Conservation (phyloP, 2,329 filamentous ascomycete species). For the Zymoseptoria brevis region DNA sequence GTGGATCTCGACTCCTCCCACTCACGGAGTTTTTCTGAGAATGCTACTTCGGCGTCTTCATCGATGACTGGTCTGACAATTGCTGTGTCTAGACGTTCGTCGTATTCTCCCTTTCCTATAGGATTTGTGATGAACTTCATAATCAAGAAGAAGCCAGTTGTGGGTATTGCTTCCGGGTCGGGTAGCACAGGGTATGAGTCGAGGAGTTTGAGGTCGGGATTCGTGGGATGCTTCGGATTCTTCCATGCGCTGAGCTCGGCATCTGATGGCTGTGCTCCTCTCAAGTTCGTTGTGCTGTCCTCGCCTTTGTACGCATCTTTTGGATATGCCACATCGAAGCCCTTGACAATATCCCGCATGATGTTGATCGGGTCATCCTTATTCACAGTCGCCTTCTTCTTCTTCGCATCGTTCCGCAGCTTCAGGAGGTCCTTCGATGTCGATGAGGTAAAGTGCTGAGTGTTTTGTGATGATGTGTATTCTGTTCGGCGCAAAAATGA, state of each 20-base stretch:
- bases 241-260: slow-evolving; percentile 53
- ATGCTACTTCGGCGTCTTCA: slow-evolving; percentile 43
- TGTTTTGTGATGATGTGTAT: slow-evolving; percentile 63
- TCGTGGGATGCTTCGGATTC: slow-evolving; percentile 51
- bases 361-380: slow-evolving; percentile 55
- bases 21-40: slow-evolving; percentile 41
- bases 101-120: slow-evolving; percentile 43
- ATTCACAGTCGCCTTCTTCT: slow-evolving; percentile 32
- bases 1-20: slow-evolving; percentile 43
- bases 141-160: slow-evolving; percentile 51
- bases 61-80: slow-evolving; percentile 45
- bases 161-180: slow-evolving; percentile 52
- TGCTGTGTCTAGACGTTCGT: slow-evolving; percentile 52
- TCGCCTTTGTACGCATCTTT: slow-evolving; percentile 58
- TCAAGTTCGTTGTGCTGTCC: slow-evolving; percentile 50
- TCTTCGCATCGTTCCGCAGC: slow-evolving; percentile 34
- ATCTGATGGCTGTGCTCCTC: slow-evolving; percentile 46
- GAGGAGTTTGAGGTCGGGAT: slow-evolving; percentile 49
- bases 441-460: slow-evolving; percentile 43
- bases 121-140: slow-evolving; percentile 57
- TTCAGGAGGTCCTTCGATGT: slow-evolving; percentile 46
- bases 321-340: slow-evolving; percentile 58
- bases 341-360: slow-evolving; percentile 53
- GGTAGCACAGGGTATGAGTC: slow-evolving; percentile 55
- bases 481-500: slow-evolving; percentile 94